phyloP scores from a whole-genome alignment of 208 protist genomes.

The Crithidia sp. region DNA sequence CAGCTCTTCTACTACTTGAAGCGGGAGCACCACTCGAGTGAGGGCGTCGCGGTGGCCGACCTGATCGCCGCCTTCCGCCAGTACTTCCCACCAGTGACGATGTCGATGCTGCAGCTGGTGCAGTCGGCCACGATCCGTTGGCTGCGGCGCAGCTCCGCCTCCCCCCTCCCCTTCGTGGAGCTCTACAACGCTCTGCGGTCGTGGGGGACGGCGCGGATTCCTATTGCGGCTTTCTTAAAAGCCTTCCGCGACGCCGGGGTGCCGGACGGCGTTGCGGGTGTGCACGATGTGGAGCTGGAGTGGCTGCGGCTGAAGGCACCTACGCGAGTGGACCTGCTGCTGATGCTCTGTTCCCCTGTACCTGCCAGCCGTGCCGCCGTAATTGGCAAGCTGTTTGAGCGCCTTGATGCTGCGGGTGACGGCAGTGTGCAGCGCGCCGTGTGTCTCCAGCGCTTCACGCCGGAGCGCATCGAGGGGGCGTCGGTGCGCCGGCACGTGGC shows the following conservation, averaged over 20 bases:
- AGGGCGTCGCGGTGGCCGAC: slow-evolving; percentile 40
- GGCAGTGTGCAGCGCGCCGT: slow-evolving; percentile 19
- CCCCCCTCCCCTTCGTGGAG: slow-evolving; percentile 50
- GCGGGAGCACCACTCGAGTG: slow-evolving; percentile 29
- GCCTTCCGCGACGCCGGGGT: slow-evolving; percentile 54
- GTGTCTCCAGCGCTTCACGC: slow-evolving; percentile 46
- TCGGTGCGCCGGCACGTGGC: slow-evolving; percentile 36
- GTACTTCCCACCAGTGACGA: slow-evolving; percentile 67
- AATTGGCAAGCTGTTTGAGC: slow-evolving; percentile 68
- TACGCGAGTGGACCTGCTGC: slow-evolving; percentile 60
- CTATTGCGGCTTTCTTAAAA: slow-evolving; percentile 54
- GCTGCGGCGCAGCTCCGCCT: slow-evolving; percentile 29
- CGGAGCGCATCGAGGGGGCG: slow-evolving; percentile 50
- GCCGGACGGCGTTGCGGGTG: slow-evolving; percentile 34
- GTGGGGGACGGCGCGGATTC: slow-evolving; percentile 47
- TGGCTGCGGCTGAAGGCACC: slow-evolving; percentile 72
- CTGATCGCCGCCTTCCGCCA: slow-evolving; percentile 51
- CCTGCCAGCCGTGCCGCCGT: slow-evolving; percentile 64
- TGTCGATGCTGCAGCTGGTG: slow-evolving; percentile 58
- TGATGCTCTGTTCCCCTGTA: slow-evolving; percentile 49
- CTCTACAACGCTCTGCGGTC: slow-evolving; percentile 51
- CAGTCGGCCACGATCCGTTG: slow-evolving; percentile 31
- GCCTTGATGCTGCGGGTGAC: slow-evolving; percentile 29
- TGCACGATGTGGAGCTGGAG: slow-evolving; percentile 74
- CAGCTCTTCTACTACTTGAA: slow-evolving; percentile 70